A percentile compares a stretch with the other conserved stretches of the same genome.
These are phyloP conservation scores for Clavaria fumosa DNA, from an alignment of 768 basidiomycete species.

Conservation along the genomic window DNA sequence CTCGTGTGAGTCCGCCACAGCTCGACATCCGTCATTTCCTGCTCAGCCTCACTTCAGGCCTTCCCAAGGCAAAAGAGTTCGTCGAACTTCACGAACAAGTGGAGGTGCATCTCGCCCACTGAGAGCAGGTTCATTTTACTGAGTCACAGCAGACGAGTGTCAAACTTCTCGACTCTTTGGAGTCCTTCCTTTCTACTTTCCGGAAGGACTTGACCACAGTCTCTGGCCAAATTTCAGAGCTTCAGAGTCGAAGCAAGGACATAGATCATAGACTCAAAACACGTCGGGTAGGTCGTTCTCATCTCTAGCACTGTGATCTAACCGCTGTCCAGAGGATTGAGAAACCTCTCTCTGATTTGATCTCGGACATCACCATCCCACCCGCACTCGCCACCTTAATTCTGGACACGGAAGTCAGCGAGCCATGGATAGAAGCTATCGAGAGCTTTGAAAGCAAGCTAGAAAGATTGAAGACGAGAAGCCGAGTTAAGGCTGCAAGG, in stretches of 20 bases:
- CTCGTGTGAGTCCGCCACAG: no score
- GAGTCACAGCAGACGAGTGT: slow-evolving; percentile 67
- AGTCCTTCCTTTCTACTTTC: slow-evolving; percentile 87
- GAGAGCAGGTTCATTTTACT: no score
- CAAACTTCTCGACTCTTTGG: slow-evolving; percentile 70
- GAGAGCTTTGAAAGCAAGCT: slow-evolving; percentile 69
- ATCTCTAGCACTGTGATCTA: slow-evolving; percentile 1
- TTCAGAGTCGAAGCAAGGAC: slow-evolving; percentile 80
- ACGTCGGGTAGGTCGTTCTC: slow-evolving; percentile 45
- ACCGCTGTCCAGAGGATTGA: slow-evolving; percentile 59
- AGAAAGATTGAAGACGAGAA: slow-evolving; percentile 49
- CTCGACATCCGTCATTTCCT: no score
- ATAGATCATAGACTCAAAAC: slow-evolving; percentile 80
- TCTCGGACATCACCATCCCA: slow-evolving; percentile 70
- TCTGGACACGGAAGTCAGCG: slow-evolving; percentile 72
- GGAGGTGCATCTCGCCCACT: slow-evolving; percentile 54
- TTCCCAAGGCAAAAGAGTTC: slow-evolving; percentile 54
- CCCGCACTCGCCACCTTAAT: slow-evolving; percentile 64
- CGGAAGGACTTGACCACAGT: slow-evolving; percentile 89
- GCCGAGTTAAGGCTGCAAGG: slow-evolving; percentile 74
- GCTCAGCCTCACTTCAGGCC: no score
- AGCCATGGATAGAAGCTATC: slow-evolving; percentile 77
- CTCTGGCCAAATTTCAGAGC: slow-evolving; percentile 89
- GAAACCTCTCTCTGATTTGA: slow-evolving; percentile 65
- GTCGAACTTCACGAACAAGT: slow-evolving; percentile 87